These are phyloP conservation scores for Solanum acaule DNA, from an alignment of 257 asterid species.

Conservation along the genomic window DNA sequence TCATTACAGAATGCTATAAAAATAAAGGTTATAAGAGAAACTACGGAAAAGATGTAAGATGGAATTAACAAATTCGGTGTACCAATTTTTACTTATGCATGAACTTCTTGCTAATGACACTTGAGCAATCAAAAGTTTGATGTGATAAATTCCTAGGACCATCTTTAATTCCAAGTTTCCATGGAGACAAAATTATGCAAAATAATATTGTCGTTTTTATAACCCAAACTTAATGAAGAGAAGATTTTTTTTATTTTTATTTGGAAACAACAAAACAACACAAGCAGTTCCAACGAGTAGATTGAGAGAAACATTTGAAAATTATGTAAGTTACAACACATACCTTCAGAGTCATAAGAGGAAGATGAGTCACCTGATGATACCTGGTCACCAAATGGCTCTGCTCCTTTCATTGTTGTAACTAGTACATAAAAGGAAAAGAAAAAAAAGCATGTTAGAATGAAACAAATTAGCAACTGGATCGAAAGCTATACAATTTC, in stretches of 20 bases:
- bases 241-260: background rate
- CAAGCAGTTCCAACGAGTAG: background rate
- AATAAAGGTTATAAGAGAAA: background rate
- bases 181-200: background rate
- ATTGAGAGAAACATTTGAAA: background rate
- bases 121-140: background rate
- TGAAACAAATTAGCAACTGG: background rate
- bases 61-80: background rate
- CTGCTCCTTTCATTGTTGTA: conserved; percentile 16
- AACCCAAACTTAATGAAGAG: no score
- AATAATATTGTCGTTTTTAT: no score
- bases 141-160: background rate
- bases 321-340: background rate
- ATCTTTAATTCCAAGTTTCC: background rate
- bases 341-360: conserved; percentile 28
- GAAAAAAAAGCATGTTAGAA: background rate
- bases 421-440: background rate
- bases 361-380: conserved; percentile 31
- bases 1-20: background rate
- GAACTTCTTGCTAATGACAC: background rate
- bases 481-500: background rate
- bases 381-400: conserved; percentile 37
- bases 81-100: background rate
- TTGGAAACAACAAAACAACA: background rate
- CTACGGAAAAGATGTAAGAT: no score